A percentile compares a stretch with the other conserved stretches of the same genome.
These are phyloP conservation scores for Erigeron philadelphicus DNA, from an alignment of 140 eudicot genomes.

Conservation along the genomic window DNA sequence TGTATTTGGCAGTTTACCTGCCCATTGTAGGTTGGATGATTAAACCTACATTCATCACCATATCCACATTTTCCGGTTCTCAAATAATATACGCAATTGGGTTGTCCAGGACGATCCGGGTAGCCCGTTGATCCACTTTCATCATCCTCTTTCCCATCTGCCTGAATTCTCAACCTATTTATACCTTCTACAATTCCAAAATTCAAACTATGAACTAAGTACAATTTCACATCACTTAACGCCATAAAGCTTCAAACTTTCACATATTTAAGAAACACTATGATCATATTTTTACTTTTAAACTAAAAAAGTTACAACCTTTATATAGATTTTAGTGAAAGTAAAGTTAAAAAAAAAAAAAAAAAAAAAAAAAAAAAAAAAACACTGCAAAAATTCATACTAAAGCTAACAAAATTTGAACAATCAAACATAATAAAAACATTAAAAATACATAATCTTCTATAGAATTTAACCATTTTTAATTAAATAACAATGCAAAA, in stretches of 20 bases:
- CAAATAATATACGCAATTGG: conserved; percentile 54
- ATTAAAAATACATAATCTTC: background rate
- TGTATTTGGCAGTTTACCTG: conserved; percentile 23
- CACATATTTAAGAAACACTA: background rate
- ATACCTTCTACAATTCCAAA: conserved; percentile 34
- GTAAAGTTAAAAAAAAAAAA: background rate
- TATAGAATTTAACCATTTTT: conserved; percentile 21
- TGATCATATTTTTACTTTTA: background rate
- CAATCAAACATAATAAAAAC: background rate
- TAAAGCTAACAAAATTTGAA: background rate
- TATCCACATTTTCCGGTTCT: conserved; percentile 61
- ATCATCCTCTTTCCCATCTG: conserved; percentile 32
- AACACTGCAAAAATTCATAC: background rate
- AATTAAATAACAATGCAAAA: background rate
- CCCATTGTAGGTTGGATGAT: conserved; percentile 50
- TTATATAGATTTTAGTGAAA: no score
- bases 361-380: conserved; percentile 14
- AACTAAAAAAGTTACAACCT: background rate
- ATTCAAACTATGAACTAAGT: background rate
- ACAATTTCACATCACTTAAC: background rate
- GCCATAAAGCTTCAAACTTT: background rate
- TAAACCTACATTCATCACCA: conserved; percentile 56
- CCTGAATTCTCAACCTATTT: conserved; percentile 30
- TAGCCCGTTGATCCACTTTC: conserved; percentile 26
- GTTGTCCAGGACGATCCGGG: conserved; percentile 71